A percentile compares a stretch with the other conserved stretches of the same genome.
These are phyloP conservation scores for Fusarium foetens DNA, from an alignment of 2,329 filamentous ascomycete genomes.

Conservation along the genomic window DNA sequence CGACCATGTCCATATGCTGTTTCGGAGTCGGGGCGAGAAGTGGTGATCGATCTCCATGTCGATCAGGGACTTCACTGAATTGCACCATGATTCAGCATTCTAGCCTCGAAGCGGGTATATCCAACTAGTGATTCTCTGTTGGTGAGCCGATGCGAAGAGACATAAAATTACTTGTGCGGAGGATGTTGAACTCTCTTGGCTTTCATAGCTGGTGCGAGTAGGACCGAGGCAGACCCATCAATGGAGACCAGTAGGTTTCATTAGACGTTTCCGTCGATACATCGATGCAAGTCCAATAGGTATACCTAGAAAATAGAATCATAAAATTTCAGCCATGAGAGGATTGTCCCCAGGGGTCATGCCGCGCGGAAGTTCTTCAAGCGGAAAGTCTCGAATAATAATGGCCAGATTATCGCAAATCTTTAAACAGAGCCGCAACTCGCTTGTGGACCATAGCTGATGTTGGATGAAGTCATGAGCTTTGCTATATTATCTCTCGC, in stretches of 20 bases:
- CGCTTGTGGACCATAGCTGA: not conserved
- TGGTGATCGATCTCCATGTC: constrained; percentile 9
- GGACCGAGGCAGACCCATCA: constrained; percentile 20
- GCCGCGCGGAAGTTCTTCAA: constrained; percentile 4
- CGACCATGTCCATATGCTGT: not conserved
- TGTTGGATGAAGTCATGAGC: constrained; percentile 1
- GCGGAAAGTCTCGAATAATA: constrained; percentile 35
- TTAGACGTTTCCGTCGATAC: constrained; percentile 5
- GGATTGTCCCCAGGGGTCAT: not conserved
- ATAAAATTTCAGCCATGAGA: not conserved
- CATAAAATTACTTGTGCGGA: constrained; percentile 1
- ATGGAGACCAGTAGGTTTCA: not conserved
- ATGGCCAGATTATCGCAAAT: constrained; percentile 4
- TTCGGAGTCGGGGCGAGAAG: not conserved
- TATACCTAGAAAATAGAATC: not conserved
- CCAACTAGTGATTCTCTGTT: not conserved
- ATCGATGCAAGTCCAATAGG: not conserved
- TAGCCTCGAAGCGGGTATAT: constrained; percentile 7
- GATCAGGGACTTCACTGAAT: constrained; percentile 34
- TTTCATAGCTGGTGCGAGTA: constrained; percentile 23
- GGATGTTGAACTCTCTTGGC: constrained; percentile 7
- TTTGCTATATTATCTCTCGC: not conserved
- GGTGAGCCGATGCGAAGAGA: constrained; percentile 3
- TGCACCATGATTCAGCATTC: not conserved
- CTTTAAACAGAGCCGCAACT: not conserved